Evolutionary conservation across 169 alveolate genomes (phyloP), one percentile per base, ranked within the genome.

Genomic region (Plasmodium inui): DNA sequence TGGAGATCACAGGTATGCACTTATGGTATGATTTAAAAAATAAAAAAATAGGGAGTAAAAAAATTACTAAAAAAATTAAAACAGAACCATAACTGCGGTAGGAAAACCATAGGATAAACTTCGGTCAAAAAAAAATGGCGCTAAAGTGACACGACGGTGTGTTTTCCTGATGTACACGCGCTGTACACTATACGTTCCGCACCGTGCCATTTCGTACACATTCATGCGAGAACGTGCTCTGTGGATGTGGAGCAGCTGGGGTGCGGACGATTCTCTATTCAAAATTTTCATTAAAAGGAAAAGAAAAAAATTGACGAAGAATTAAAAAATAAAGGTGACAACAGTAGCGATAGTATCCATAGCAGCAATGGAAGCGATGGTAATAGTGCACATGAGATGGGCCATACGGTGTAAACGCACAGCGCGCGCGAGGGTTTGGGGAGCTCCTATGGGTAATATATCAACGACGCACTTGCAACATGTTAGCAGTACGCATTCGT

Each of bases 231-330:
- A 61, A 61, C 74, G 28, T n/a, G 32, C 7, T 61, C 74, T 61
- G 74, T 61, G 74, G 32, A 61, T 61, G 14, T 61, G 32, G 37
- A 61, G 28, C 26, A 14, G 32, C 74, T 61, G 28, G 3, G 34
- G 32, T 22, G 32, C 32, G 32, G 28, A 61, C 32, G 8, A 61
- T n/a, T 61, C 74, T n/a, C 74, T 61, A 34, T 61, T 61, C 74
- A 61, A 61, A 61, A 61, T 61, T 61, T n/a, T 61, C 74, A 61
- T 61, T 61, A 61, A 61, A 61, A 61, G 32, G 74, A 55, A 61
- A 26, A 46, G n/a, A 46, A 46, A 93, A 92, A 28, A 92, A 90
- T 83, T 93, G 95, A 3, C 80, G 70, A 9, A 88, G 93, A 10
- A n/a, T 46, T 46, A 46, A 46, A 46, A 46, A 46, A 46, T 46